Evolutionary conservation across 768 basidiomycete genomes (phyloP).

Genomic region (Hericium rajendrae): DNA sequence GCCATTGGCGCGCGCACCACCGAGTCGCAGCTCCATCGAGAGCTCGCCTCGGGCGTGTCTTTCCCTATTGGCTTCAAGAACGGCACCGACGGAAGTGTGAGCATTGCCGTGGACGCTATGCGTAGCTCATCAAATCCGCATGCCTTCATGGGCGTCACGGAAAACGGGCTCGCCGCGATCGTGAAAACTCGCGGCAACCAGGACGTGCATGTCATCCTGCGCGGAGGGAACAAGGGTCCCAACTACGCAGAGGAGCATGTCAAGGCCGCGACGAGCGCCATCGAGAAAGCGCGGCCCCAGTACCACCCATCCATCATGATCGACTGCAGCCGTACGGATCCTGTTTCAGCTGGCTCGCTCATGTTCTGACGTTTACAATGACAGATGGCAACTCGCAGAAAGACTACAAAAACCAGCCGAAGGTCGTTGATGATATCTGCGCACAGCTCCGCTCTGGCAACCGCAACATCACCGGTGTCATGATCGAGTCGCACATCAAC

Average conservation of each 20-base stretch:
- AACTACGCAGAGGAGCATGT: constrained; percentile 79
- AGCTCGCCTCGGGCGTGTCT: constrained; percentile 90
- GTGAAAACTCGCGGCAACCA: constrained; percentile 64
- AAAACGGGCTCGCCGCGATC: constrained; percentile 86
- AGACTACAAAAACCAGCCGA: constrained; percentile 87
- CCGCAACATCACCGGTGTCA: constrained; percentile 79
- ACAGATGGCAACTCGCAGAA: constrained; percentile 93
- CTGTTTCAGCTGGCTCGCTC: background rate
- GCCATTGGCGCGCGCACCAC: constrained; percentile 97
- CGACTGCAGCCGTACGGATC: constrained; percentile 47
- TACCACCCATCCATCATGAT: constrained; percentile 71
- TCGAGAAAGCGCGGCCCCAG: constrained; percentile 51
- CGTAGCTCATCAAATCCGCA: constrained; percentile 84
- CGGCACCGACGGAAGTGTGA: constrained; percentile 87
- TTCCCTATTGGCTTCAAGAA: constrained; percentile 99
- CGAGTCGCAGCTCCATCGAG: constrained; percentile 94
- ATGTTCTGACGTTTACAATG: background rate
- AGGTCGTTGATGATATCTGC: constrained; percentile 63
- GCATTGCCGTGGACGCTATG: constrained; percentile 96
- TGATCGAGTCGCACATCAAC: constrained; percentile 94
- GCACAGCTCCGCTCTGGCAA: constrained; percentile 65
- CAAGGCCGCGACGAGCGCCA: constrained; percentile 45
- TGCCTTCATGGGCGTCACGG: constrained; percentile 91
- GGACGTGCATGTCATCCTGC: constrained; percentile 91
- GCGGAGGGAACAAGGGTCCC: constrained; percentile 85